Evolutionary conservation across 148 eudicot genomes (phyloP).

Genomic region (Persicaria maculosa): DNA sequence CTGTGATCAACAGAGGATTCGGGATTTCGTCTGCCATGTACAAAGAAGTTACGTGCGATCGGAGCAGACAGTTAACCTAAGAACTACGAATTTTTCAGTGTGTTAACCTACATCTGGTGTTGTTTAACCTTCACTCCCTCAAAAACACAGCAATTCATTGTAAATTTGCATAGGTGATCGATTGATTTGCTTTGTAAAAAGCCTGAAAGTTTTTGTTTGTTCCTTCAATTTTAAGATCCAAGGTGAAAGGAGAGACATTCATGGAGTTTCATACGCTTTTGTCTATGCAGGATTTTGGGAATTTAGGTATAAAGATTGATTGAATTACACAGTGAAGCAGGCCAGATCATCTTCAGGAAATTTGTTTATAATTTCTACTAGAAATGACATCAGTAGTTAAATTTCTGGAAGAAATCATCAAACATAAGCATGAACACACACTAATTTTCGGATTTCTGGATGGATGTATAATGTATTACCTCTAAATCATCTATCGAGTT

Average conservation of each 20-base stretch:
- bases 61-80: neutral
- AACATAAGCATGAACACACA: neutral
- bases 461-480: neutral
- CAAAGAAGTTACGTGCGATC: neutral
- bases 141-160: neutral
- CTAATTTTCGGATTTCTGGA: neutral
- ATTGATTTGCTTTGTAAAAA: too few species aligned
- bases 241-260: neutral
- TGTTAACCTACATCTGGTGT: too few species aligned
- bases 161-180: neutral
- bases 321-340: too few species aligned
- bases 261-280: too few species aligned
- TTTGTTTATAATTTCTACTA: neutral
- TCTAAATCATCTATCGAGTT: slow-evolving; percentile 17
- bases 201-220: too few species aligned
- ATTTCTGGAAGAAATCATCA: neutral
- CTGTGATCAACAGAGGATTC: neutral
- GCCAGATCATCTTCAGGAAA: neutral
- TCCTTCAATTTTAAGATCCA: neutral
- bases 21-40: neutral
- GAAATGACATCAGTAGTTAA: neutral
- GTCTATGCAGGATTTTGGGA: too few species aligned
- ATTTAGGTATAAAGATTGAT: too few species aligned
- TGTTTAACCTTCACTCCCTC: neutral
- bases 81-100: neutral